phyloP scores from a whole-genome alignment of 2,329 filamentous ascomycete species.

The Fusarium azukiicola region DNA sequence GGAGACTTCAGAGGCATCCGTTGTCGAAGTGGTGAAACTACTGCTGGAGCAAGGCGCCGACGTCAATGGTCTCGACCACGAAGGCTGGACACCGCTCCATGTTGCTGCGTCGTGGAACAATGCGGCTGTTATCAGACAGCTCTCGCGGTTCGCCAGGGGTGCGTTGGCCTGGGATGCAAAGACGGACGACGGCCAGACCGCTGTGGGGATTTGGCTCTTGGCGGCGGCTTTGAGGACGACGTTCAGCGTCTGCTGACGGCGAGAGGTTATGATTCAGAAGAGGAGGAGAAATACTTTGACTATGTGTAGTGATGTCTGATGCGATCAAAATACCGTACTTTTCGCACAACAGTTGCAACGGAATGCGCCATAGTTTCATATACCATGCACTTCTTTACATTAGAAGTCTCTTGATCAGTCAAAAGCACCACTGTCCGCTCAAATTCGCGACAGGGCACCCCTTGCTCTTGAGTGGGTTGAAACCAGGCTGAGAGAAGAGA shows the following conservation, averaged over 20 bases:
- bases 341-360: too few relatives aligned
- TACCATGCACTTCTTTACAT: background rate
- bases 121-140: background rate
- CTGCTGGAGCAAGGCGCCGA: background rate
- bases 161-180: background rate
- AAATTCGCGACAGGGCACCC: too few relatives aligned
- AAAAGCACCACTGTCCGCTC: too few relatives aligned
- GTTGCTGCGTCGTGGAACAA: background rate
- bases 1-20: background rate
- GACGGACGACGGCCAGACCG: background rate
- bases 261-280: background rate
- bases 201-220: conserved; percentile 4
- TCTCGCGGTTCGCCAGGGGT: background rate
- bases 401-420: background rate
- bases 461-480: background rate
- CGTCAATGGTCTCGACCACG: background rate
- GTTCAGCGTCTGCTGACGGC: background rate
- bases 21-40: background rate
- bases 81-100: background rate
- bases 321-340: too few relatives aligned
- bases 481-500: conserved; percentile 10
- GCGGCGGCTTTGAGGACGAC: background rate
- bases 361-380: too few relatives aligned
- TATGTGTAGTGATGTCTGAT: background rate
- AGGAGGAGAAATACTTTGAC: background rate